Conservation (phyloP, 2,329 filamentous ascomycete species). For the Blastomyces percursus region DNA sequence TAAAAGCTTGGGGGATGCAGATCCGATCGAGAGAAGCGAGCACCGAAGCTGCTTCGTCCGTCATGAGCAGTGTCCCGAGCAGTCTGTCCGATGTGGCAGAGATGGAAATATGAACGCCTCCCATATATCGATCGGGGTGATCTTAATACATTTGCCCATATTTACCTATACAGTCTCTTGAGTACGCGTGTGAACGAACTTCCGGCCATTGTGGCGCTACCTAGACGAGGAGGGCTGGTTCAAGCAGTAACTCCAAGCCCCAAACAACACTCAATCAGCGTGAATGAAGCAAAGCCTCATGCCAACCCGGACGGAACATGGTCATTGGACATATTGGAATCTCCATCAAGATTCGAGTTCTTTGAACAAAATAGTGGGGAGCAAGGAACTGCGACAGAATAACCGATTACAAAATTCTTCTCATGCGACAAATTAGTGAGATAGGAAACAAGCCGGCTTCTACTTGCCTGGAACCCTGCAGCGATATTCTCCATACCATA, state of each 20-base stretch:
- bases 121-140: background rate
- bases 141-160: background rate
- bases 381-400: background rate
- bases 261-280: background rate
- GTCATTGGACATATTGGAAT: background rate
- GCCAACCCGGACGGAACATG: background rate
- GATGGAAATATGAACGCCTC: slow-evolving; percentile 25
- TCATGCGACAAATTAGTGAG: background rate
- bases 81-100: slow-evolving; percentile 29
- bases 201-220: background rate
- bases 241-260: background rate
- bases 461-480: background rate
- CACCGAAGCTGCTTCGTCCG: slow-evolving; percentile 26
- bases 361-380: background rate
- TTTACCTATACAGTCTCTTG: background rate
- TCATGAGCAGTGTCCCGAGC: slow-evolving; percentile 31
- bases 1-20: slow-evolving; percentile 52
- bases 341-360: background rate
- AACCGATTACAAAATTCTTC: background rate
- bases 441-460: background rate
- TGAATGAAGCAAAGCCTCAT: background rate
- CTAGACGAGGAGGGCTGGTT: background rate
- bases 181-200: background rate
- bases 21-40: slow-evolving; percentile 24
- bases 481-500: background rate